Evolutionary conservation across 2,329 filamentous ascomycete genomes (phyloP), one percentile per base, ranked within the genome.

Genomic region (Bipolaris sorokiniana): DNA sequence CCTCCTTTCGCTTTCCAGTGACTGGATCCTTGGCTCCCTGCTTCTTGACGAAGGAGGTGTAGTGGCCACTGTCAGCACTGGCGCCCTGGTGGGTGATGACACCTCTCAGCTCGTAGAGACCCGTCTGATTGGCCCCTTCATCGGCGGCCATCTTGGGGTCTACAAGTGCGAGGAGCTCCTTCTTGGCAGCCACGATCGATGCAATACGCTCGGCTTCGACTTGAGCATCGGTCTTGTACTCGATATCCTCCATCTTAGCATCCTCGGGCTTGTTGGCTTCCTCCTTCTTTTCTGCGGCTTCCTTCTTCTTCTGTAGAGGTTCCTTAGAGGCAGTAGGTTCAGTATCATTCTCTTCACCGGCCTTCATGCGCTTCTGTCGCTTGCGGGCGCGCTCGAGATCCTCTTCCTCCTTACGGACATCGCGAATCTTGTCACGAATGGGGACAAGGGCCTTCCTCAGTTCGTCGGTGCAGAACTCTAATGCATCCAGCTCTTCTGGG

Each of bases 31-130:
- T 79, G 9, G 82, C 79, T 0, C 86, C 88, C 59, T 89, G 83
- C 84, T 99, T 97, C 84, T 98, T 99, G 67, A 99, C 91, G 75
- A 97, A 99, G 0, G 93, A 89, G 4, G 96, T 99, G 82, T 99
- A 99, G 79, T 99, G 95, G 7, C 95, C 95, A 69, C 94, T 97
- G 78, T 99, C 95, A 18, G 95, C 95, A 73, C 92, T 96, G 57
- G 93, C 91, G 61, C 95, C 95, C 78, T 99, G 95, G 77, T 99
- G 95, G 28, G 96, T 97, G 58, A 99, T 91, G 5, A 99, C 90
- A 46, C 91, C 95, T 23, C 94, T 88, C 42, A 99, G 86, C 79
- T 99, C 94, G 77, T 98, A 99, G 33, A 99, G 83, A 38, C 95
- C 95, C 2, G 93, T 97, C 76, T 94, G 92, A 79, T 98, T 98